Base-by-base conservation (phyloP, 2,329 filamentous ascomycete genomes). In the Hirsutella minnesotensis region DNA sequence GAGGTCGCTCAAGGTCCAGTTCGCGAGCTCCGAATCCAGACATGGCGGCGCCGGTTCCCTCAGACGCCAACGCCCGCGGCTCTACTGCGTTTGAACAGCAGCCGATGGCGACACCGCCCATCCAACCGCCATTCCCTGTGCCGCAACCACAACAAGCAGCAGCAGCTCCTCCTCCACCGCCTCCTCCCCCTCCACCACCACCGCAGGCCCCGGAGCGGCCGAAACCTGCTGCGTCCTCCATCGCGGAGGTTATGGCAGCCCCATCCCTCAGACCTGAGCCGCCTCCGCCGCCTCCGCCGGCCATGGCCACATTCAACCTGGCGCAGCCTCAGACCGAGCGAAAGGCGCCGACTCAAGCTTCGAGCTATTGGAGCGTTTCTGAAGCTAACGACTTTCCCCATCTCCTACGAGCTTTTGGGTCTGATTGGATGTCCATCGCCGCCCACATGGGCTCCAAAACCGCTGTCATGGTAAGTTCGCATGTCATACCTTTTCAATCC, bases 301-400 rank as follows among this genome's bases (percentile, higher is more conserved):
- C 68, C 2, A 64, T 72, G 45, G 54, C 69, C 10, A 71, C 69
- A 21, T 72, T 77, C 49, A 75, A 76, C 46, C 56, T 75, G 39
- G 53, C 61, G 3, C 66, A 68, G 46, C 53, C 60, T 13, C 63
- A 63, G 33, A 58, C 63, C 30, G 73, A 79, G 50, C 71, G 73
- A 36, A 75, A 73, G 45, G 60, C 64, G 9, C 68, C 69, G 19
- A 65, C 65, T 43, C 79, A 81, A 49, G 77, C 82, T 13, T 87
- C 83, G 1, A 90, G 85, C 60, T 92, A 92, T 59, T 92, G 86
- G 86, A 90, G 85, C 53, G 85, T 90, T 19, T 83, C 82, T 1
- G 86, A 92, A 62, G 73, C 82, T 43, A 82, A 73, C 38, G 85
- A 89, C 54, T 92, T 92, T 60, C 79, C 81, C 30, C 74, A 72